phyloP scores from a whole-genome alignment of 495 filamentous ascomycete species.

The Penicillium riverlandense region DNA sequence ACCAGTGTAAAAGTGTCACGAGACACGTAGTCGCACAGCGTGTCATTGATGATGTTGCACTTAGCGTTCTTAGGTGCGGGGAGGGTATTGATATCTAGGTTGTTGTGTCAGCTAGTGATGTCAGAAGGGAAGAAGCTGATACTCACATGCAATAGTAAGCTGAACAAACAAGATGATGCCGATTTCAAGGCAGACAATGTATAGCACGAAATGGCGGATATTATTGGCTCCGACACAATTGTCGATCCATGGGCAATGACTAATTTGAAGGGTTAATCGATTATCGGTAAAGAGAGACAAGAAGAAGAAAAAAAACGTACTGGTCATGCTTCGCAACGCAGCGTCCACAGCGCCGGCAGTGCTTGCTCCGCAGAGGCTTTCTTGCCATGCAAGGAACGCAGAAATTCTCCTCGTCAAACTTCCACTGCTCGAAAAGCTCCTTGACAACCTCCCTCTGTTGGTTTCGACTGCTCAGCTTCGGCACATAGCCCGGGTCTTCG shows the following conservation, averaged over 20 bases:
- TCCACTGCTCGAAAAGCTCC: conserved; percentile 72
- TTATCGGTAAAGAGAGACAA: not conserved
- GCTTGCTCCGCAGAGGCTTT: conserved; percentile 86
- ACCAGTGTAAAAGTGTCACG: conserved; percentile 79
- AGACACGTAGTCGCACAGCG: conserved; percentile 64
- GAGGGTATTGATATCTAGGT: conserved; percentile 48
- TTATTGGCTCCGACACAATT: conserved; percentile 95
- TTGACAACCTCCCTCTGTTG: conserved; percentile 84
- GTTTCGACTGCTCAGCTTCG: conserved; percentile 78
- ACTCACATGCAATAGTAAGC: conserved; percentile 49
- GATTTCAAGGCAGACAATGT: conserved; percentile 67
- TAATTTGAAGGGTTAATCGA: conserved; percentile 41
- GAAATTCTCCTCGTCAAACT: conserved; percentile 91
- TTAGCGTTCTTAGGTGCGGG: conserved; percentile 37
- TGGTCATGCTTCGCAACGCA: conserved; percentile 97
- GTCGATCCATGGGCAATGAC: conserved; percentile 96
- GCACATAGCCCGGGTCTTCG: conserved; percentile 89
- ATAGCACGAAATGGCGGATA: conserved; percentile 89
- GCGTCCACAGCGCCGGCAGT: conserved; percentile 82
- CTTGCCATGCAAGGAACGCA: conserved; percentile 91
- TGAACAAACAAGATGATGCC: conserved; percentile 61
- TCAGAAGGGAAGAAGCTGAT: not conserved
- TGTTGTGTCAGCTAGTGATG: conserved; percentile 7
- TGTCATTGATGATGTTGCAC: conserved; percentile 71
- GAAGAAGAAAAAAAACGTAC: conserved; percentile 49